phyloP scores from a whole-genome alignment of 768 basidiomycete species.

The Agrocybe chaxingu region DNA sequence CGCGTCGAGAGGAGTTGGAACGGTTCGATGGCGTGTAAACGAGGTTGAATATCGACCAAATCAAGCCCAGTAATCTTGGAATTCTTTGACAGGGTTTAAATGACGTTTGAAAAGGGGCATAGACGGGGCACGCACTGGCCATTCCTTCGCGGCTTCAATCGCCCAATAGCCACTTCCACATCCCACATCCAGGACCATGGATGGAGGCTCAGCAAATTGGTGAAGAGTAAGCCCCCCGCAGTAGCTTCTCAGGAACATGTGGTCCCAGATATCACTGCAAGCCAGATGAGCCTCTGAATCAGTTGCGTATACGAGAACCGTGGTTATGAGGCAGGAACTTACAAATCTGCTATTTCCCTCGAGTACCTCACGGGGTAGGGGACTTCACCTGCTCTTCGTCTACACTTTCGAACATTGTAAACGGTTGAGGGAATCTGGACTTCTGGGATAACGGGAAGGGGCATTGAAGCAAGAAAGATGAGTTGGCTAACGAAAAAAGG shows the following conservation, averaged over 20 bases:
- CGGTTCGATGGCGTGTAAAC: constrained; percentile 31
- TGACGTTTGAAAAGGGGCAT: not conserved
- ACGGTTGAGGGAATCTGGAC: constrained; percentile 30
- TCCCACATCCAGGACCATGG: constrained; percentile 61
- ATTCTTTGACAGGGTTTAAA: constrained; percentile 30
- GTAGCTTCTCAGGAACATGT: constrained; percentile 55
- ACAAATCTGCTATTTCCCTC: constrained; percentile 53
- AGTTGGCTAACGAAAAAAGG: constrained; percentile 12
- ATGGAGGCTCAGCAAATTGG: constrained; percentile 48
- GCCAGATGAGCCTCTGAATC: not conserved
- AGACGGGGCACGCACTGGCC: constrained; percentile 45
- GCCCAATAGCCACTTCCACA: constrained; percentile 74
- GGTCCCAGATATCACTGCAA: constrained; percentile 68
- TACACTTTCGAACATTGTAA: constrained; percentile 31
- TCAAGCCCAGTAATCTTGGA: constrained; percentile 62
- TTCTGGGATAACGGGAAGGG: constrained; percentile 13
- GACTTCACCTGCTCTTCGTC: constrained; percentile 46
- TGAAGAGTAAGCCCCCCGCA: constrained; percentile 51
- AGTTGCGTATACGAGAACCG: not conserved
- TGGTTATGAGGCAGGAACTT: constrained; percentile 18
- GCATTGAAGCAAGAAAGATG: constrained; percentile 9
- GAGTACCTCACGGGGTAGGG: constrained; percentile 55
- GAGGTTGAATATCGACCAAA: constrained; percentile 51
- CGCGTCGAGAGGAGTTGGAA: constrained; percentile 42
- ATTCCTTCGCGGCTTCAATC: constrained; percentile 62